These are phyloP conservation scores for Sporisorium scitamineum DNA, from an alignment of 1,284 basidiomycete species.

Conservation along the genomic window DNA sequence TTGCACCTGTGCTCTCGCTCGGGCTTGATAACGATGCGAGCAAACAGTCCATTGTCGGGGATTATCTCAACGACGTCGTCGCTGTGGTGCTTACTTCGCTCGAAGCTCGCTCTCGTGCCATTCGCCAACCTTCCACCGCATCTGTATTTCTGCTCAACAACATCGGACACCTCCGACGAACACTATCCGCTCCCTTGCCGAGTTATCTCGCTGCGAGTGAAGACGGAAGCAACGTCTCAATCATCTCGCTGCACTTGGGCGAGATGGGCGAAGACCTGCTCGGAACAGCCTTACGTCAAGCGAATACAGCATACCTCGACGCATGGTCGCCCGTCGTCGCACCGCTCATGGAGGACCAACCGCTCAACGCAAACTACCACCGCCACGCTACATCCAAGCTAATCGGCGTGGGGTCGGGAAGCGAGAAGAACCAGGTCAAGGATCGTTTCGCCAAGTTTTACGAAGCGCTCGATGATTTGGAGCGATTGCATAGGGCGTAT, in stretches of 20 bases:
- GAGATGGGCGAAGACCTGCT: slow-evolving; percentile 58
- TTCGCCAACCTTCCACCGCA: slow-evolving; percentile 58
- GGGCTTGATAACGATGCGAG: slow-evolving; percentile 48
- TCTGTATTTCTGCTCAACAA: slow-evolving; percentile 65
- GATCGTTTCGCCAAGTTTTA: slow-evolving; percentile 65
- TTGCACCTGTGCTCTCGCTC: slow-evolving; percentile 56
- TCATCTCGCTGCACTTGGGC: slow-evolving; percentile 46
- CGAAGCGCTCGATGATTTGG: slow-evolving; percentile 61
- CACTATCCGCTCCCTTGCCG: slow-evolving; percentile 33
- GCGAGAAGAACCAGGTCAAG: slow-evolving; percentile 62
- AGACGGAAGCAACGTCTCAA: slow-evolving; percentile 27
- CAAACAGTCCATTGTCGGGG: slow-evolving; percentile 48
- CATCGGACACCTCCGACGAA: slow-evolving; percentile 52
- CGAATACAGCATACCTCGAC: slow-evolving; percentile 60
- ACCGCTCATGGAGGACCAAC: slow-evolving; percentile 62
- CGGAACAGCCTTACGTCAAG: slow-evolving; percentile 48
- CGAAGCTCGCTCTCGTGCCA: slow-evolving; percentile 55
- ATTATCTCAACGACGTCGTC: slow-evolving; percentile 59
- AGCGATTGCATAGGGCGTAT: slow-evolving; percentile 61
- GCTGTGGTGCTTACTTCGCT: slow-evolving; percentile 54
- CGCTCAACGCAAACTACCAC: slow-evolving; percentile 39
- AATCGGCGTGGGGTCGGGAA: slow-evolving; percentile 53
- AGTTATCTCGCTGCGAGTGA: slow-evolving; percentile 28
- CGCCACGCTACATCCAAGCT: slow-evolving; percentile 54
- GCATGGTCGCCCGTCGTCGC: slow-evolving; percentile 61